Conservation (phyloP, 1,284 basidiomycete species). For the Phellinidium pouzarii region DNA sequence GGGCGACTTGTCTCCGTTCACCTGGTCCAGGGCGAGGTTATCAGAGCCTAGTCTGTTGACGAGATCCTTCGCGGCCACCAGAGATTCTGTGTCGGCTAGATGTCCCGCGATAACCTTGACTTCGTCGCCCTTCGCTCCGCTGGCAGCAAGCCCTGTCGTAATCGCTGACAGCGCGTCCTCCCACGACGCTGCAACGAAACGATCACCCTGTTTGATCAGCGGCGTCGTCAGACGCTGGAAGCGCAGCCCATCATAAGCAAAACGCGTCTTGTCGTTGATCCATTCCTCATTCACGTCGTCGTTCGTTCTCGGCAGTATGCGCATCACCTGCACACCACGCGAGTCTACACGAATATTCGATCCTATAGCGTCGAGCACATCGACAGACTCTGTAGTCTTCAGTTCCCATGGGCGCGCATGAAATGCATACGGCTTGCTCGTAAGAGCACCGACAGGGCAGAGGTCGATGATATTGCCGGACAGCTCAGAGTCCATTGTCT, state of each 20-base stretch:
- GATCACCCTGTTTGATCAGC: slow-evolving; percentile 85
- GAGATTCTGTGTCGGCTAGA: slow-evolving; percentile 89
- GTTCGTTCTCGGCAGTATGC: slow-evolving; percentile 92
- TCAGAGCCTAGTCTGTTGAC: slow-evolving; percentile 94
- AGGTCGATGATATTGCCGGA: slow-evolving; percentile 97
- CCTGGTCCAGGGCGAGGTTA: slow-evolving; percentile 82
- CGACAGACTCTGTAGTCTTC: slow-evolving; percentile 96
- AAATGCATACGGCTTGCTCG: slow-evolving; percentile 97
- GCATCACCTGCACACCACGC: slow-evolving; percentile 94
- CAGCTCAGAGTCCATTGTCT: slow-evolving; percentile 95
- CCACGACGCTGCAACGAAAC: slow-evolving; percentile 91
- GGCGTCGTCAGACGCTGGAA: slow-evolving; percentile 95
- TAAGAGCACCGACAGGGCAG: slow-evolving; percentile 96
- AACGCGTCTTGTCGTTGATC: slow-evolving; percentile 99
- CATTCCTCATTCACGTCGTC: slow-evolving; percentile 99
- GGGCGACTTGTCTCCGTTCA: slow-evolving; percentile 60
- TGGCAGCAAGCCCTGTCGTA: slow-evolving; percentile 68
- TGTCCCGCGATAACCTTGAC: slow-evolving; percentile 94
- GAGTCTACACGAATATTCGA: slow-evolving; percentile 98
- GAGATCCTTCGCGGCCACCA: slow-evolving; percentile 92
- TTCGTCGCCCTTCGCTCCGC: slow-evolving; percentile 89
- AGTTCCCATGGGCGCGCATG: slow-evolving; percentile 97
- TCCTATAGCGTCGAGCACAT: slow-evolving; percentile 97
- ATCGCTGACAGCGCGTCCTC: slow-evolving; percentile 84
- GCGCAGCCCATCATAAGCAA: slow-evolving; percentile 91